Evolutionary conservation across 495 filamentous ascomycete genomes (phyloP), one percentile per base, ranked within the genome.

Genomic region (Astrothelium macrocarpum): DNA sequence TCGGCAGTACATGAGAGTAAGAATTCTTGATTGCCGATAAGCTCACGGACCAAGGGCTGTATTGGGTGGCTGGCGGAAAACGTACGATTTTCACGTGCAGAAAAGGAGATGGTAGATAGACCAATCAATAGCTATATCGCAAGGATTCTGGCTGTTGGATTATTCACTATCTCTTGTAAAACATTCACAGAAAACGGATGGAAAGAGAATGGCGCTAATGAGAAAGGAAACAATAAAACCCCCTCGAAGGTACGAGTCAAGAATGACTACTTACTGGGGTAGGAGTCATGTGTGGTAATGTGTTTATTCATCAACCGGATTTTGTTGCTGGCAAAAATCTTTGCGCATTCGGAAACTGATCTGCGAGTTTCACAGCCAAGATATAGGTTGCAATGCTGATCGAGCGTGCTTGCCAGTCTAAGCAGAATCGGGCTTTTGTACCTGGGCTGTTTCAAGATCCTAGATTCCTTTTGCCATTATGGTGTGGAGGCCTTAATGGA

Each of bases 31-130:
- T 56, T 56, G 49, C 49, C 49, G 49, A 56, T 9, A 10, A 25
- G 12, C 45, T 20, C 49, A 56, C 49, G 49, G 49, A 56, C 49
- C 49, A 56, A 28, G 20, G 20, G 25, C 49, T 28, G 49, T 56
- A 56, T 56, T 56, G 49, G 49, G 25, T 56, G 49, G 49, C 49
- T 56, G 49, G 49, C 12, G 26, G 29, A 56, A 56, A 56, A 56
- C 49, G 49, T 56, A 56, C 49, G 49, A 56, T 20, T 56, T 56
- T 56, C 49, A 56, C 49, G 49, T 56, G 49, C 23, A 49, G 20
- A 14, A 18, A 23, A 20, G 45, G 11, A 20, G 20, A 56, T 56
- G 12, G 20, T 20, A 56, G 25, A 56, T 29, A 25, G 7, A 25
- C 23, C 49, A 11, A 56, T 49, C 43, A 49, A 39, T 39, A 16